Conservation (phyloP, 2,329 filamentous ascomycete genomes). For the Neoarthrinium moseri region DNA sequence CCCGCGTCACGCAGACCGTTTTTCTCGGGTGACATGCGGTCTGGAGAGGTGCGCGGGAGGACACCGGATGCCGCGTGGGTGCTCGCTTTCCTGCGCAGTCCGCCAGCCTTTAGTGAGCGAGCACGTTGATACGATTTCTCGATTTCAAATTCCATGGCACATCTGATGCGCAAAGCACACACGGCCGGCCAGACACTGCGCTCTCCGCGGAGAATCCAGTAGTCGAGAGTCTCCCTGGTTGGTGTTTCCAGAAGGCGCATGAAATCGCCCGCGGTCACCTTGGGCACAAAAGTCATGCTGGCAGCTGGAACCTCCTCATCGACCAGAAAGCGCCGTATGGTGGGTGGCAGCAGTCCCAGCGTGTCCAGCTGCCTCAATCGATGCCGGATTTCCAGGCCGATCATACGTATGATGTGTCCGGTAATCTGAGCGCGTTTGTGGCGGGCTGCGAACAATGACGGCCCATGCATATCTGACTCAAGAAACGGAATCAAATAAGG, state of each 20-base stretch:
- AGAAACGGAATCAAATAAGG: slow-evolving; percentile 88
- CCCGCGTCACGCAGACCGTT: too few species aligned
- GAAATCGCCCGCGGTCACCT: slow-evolving; percentile 72
- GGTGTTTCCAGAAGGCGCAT: slow-evolving; percentile 79
- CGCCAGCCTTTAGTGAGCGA: slow-evolving; percentile 57
- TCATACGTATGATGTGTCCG: slow-evolving; percentile 62
- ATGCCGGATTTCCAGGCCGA: slow-evolving; percentile 77
- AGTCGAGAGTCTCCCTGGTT: slow-evolving; percentile 70
- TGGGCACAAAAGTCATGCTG: slow-evolving; percentile 78
- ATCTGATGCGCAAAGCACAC: slow-evolving; percentile 76
- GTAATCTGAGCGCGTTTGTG: slow-evolving; percentile 57
- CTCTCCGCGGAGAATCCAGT: slow-evolving; percentile 86
- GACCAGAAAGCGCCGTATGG: slow-evolving; percentile 73
- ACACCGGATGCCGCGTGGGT: slow-evolving; percentile 12
- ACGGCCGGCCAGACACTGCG: slow-evolving; percentile 89
- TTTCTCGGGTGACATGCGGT: too few species aligned
- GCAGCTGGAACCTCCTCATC: slow-evolving; percentile 80
- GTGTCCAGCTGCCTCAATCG: slow-evolving; percentile 79
- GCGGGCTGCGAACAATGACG: slow-evolving; percentile 59
- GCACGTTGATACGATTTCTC: slow-evolving; percentile 83
- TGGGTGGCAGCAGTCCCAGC: slow-evolving; percentile 67
- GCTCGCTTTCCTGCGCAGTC: slow-evolving; percentile 44
- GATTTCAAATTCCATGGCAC: slow-evolving; percentile 82
- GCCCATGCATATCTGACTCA: slow-evolving; percentile 76
- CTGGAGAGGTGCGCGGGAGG: too few species aligned